Base-by-base conservation (phyloP, 106 monocot genomes). In the Chionographis japonica region DNA sequence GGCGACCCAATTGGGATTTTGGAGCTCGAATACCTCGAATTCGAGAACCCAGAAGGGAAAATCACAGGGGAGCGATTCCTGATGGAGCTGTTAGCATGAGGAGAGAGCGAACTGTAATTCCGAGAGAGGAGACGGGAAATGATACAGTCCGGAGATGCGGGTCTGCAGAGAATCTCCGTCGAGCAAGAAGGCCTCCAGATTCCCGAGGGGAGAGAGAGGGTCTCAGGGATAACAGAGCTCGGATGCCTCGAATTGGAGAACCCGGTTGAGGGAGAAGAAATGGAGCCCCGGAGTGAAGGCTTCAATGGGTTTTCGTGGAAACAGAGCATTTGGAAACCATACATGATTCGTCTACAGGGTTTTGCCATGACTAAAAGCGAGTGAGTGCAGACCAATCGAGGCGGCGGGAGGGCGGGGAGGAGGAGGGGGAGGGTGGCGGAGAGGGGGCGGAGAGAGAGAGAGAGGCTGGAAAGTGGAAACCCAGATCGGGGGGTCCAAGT, bases 241-340 rank as follows among this genome's bases (percentile, higher is more conserved):
- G 17, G 13, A 36, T 55, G 54, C 8, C 5, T 40, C 15, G 58
- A 43, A 63, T 15, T 46, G 9, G 43, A 37, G 12, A 20, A 52
- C 36, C 9, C 0, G 16, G 70, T 18, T 4, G 12, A 65, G 54
- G 50, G 11, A 55, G 16, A 17, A 9, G 58, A 40, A 4, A 51
- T 40, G 56, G 71, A 68, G 49, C 27, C 50, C 35, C 64, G 69
- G 53, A 43, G 16, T 10, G 8, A 40, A 49, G 69, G 55, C 60
- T 70, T 78, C 3, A 64, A n/a, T 16, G 56, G 70, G 78, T 66
- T 65, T 60, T 70, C 36, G 59, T 65, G 54, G 58, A 55, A 56
- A 54, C 37, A 76, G 59, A 81, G 76, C 50, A 53, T 71, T 39
- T 74, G 74, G 61, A 83, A 66, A 54, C 39, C 55, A 49, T 60